Evolutionary conservation across 148 eudicot genomes (phyloP), one percentile per base, ranked within the genome.

Genomic region (Spergularia bocconei): DNA sequence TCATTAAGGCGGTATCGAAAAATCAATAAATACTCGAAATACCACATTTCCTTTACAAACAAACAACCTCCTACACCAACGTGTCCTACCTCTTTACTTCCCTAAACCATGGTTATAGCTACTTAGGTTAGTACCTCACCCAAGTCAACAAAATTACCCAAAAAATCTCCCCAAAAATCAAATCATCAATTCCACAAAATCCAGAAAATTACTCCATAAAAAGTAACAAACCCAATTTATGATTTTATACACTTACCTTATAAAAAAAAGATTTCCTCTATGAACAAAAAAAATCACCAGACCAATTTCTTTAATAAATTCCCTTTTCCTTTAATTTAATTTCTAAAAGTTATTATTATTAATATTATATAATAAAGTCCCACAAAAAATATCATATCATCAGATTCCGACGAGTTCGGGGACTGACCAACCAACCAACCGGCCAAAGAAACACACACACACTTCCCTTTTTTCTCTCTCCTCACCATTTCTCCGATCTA

Each of bases 361-460:
- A n/a, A n/a, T n/a, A n/a, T n/a, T n/a, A n/a, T n/a, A n/a, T n/a
- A n/a, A n/a, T n/a, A n/a, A n/a, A n/a, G n/a, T n/a, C n/a, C n/a
- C n/a, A n/a, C n/a, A n/a, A n/a, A n/a, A n/a, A 77, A 44, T 69
- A 64, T 53, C 58, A 66, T 36, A 71, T 38, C 53, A 76, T 64
- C 82, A 79, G 78, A 79, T 79, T 83, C 85, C 85, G 85, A 72
- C 79, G 80, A 82, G 77, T 79, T 76, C 78, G 69, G 80, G 69
- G 10, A 69, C 39, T 33, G 36, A 50, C 23, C 20, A 33, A 62
- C 71, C 78, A 70, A 73, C 52, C 71, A 58, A 60, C 73, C 80
- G 36, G 36, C 36, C 36, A 29, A 64, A 62, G 70, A 75, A 79
- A 75, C 78, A 74, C 73, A 72, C 75, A 75, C 21, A 67, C 14